Base-by-base conservation (phyloP, 176 grass and related monocot genomes). In the maize (Zea mays) region DNA sequence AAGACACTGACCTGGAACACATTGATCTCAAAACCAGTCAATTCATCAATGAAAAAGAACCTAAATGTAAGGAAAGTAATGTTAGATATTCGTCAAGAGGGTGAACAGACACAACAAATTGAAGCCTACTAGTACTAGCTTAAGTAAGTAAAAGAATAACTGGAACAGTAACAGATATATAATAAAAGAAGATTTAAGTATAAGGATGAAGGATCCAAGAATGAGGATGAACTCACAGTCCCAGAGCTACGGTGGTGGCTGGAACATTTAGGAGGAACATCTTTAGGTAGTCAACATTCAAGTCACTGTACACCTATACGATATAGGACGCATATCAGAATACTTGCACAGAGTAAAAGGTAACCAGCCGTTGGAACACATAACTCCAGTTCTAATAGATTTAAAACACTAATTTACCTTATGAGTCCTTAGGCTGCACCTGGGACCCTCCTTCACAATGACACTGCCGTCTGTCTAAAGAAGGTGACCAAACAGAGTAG, bases 21-120 rank as follows among this genome's bases (percentile, higher is more conserved):
- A 39, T 87, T 87, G 80, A 97, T 82, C 76, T 97, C 95, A 76
- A 94, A 97, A 17, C 91, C 95, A 80, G 91, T 97, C 87, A 94
- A 67, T 64, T 97, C 95, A 94, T 97, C 95, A 48, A 97, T 67
- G 77, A 97, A 97, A 71, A 97, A 97, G 82, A 97, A 92, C 83
- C 95, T 97, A 63, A 75, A 73, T 83, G 11, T 15, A 71, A 1
- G 57, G 10, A 69, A 63, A 65, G 37, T 35, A 36, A 17, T 3
- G 10, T 62, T 45, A 74, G 59, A 42, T 11, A 39, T 66, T 27
- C 17, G 64, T 12, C 16, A 82, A 39, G 27, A 63, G 21, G 21
- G n/a, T 51, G 50, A 40, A 71, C 48, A 41, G 56, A 76, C 41
- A 39, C 34, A 63, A 43, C 11, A 43, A 63, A 37, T 57, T 14